Base-by-base conservation (phyloP, 176 grass and related monocot species). In the Typha latifolia region DNA sequence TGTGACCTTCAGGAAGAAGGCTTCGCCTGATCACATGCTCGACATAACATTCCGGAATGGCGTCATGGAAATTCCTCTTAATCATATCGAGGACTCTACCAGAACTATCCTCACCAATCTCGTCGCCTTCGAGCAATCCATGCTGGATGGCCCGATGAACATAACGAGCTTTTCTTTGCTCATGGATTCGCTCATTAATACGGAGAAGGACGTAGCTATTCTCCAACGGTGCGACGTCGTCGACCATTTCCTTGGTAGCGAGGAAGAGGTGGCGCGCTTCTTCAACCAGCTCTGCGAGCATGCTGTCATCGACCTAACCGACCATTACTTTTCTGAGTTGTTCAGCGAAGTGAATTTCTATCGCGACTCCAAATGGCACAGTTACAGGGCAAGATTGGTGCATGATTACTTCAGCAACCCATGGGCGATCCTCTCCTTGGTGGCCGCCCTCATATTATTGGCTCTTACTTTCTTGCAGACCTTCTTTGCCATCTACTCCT, bases 351-450 rank as follows among this genome's bases (percentile, higher is more conserved):
- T 69, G 12, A 62, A 48, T 15, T 0, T 1, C 51, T 62, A 77
- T 49, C 49, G 26, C 6, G 20, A 19, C 19, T 31, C 12, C 8
- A 26, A 7, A 32, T 69, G 32, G 22, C 51, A 49, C 4, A 29
- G 14, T 18, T 62, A 26, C 14, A 14, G 65, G 10, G 74, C 51
- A 2, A n/a, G 10, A 49, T 49, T 77, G n/a, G 18, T 62, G 26
- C 27, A n/a, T 4, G 19, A 62, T 29, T 77, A 77, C 32, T 69
- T 77, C 34, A 77, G 21, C 74, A 77, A 56, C 63, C 66, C 74
- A 13, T 77, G 66, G 52, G 49, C 21, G 10, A 18, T 69, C 43
- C 32, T 77, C 11, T 62, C 74, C 5, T 29, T 69, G 0, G 1
- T 69, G 5, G 63, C 37, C 14, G 74, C 66, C 47, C 13, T 16